Conservation (phyloP, 192 early-diverging fungal genomes). For the Coemansia aciculifera region DNA sequence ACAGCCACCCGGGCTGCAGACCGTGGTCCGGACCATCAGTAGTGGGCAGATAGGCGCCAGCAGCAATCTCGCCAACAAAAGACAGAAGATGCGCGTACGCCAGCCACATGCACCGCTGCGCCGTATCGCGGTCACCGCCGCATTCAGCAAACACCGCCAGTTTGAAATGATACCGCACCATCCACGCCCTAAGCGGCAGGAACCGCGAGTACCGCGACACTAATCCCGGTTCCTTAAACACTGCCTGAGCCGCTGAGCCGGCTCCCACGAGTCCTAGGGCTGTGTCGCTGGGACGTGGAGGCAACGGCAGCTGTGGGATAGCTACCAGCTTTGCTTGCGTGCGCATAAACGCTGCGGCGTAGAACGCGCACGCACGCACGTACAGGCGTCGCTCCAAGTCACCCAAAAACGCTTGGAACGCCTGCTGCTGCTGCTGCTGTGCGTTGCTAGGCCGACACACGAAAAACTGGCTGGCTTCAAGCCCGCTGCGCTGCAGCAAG, state of each 20-base stretch:
- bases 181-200: slow-evolving; percentile 45
- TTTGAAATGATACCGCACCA: slow-evolving; percentile 49
- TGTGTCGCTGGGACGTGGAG: neutral
- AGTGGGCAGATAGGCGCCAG: slow-evolving; percentile 36
- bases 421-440: slow-evolving; percentile 11
- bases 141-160: slow-evolving; percentile 39
- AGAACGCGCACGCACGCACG: slow-evolving; percentile 21
- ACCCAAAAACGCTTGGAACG: slow-evolving; percentile 30
- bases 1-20: slow-evolving; percentile 37
- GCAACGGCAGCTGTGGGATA: slow-evolving; percentile 32
- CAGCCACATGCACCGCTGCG: slow-evolving; percentile 44
- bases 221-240: slow-evolving; percentile 9
- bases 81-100: slow-evolving; percentile 28
- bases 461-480: slow-evolving; percentile 26
- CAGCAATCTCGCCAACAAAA: slow-evolving; percentile 31
- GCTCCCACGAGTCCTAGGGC: neutral
- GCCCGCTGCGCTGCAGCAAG: slow-evolving; percentile 20
- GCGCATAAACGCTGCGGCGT: slow-evolving; percentile 36
- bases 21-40: neutral
- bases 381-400: slow-evolving; percentile 28
- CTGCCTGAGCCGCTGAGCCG: neutral
- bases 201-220: slow-evolving; percentile 19
- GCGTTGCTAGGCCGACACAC: slow-evolving; percentile 34
- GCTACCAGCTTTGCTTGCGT: slow-evolving; percentile 29
- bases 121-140: slow-evolving; percentile 36